Evolutionary conservation across 345 rosid species (phyloP), one percentile per base, ranked within the genome.

Genomic region (Raphanus sativus): DNA sequence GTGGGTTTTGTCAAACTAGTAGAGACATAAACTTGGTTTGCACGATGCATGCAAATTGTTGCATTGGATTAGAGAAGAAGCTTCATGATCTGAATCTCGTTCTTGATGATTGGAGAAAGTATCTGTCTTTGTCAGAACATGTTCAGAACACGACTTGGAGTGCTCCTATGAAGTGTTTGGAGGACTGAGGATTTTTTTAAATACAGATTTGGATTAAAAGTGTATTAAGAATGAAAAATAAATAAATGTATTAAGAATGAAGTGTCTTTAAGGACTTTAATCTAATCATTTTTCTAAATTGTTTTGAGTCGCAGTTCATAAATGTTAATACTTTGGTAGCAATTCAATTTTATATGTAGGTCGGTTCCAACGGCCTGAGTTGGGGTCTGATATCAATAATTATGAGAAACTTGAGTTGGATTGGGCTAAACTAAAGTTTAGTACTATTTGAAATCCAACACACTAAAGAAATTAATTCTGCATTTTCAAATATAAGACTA

Each of bases 31-130:
- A 85, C 69, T 15, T 77, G 30, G 90, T 85, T 16, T 89, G 91
- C 69, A 93, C 97, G 1, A 88, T 93, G 95, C 97, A 93, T 74
- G 97, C 93, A 8, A 93, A 93, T 81, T 93, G 98, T 66, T 93
- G 97, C 30, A 65, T 82, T 63, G 98, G 97, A 3, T 72, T 89
- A 42, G 83, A 80, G 6, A 86, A 63, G 58, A 93, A 91, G 76
- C 67, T 93, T 59, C 79, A 75, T 59, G 95, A 93, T 78, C 86
- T 93, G 2, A 71, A 63, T 38, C 45, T 85, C 8, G 79, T 84
- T 69, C 93, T 93, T 74, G 73, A 81, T 33, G 91, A 93, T 64
- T 93, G 95, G 97, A 88, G 73, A 66, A 80, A 62, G 6, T 93
- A 74, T 62, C 50, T 54, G 84, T 77, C 83, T n/a, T 40, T 81